These are phyloP conservation scores for Stemphylium vesicarium DNA, from an alignment of 2,329 filamentous ascomycete species.

Conservation along the genomic window DNA sequence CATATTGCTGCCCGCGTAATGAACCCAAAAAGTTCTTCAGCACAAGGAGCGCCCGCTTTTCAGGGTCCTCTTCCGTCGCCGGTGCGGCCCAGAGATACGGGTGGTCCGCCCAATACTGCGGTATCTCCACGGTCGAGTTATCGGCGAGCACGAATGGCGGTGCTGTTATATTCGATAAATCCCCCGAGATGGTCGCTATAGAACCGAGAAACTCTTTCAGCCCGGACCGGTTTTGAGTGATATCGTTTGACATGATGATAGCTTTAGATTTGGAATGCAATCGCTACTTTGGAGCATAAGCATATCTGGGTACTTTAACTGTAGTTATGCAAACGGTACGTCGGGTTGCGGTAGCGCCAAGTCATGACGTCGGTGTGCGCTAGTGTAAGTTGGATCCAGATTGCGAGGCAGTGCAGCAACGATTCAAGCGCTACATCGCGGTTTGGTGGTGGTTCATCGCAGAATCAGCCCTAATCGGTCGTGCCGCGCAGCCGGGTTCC, in stretches of 20 bases:
- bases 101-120: conserved; percentile 56
- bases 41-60: conserved; percentile 53
- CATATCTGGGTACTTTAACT: neutral
- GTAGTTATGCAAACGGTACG: conserved; percentile 5
- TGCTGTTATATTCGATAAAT: conserved; percentile 55
- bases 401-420: conserved; percentile 5
- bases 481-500: neutral
- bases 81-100: conserved; percentile 55
- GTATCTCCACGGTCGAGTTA: conserved; percentile 55
- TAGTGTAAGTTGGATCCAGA: neutral
- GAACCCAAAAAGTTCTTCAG: conserved; percentile 58
- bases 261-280: neutral
- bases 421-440: conserved; percentile 4
- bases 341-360: conserved; percentile 4
- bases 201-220: conserved; percentile 46
- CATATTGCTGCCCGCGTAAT: conserved; percentile 57
- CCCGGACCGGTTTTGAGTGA: conserved; percentile 37
- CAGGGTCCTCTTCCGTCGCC: conserved; percentile 49
- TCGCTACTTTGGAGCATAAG: neutral
- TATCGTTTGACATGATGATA: conserved; percentile 26
- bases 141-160: conserved; percentile 55
- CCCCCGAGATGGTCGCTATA: conserved; percentile 55
- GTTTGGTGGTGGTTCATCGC: conserved; percentile 1
- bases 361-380: conserved; percentile 15
- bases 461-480: neutral